Evolutionary conservation across 2,329 filamentous ascomycete genomes (phyloP), one percentile per base, ranked within the genome.

Genomic region (Phyllosticta capitalensis): DNA sequence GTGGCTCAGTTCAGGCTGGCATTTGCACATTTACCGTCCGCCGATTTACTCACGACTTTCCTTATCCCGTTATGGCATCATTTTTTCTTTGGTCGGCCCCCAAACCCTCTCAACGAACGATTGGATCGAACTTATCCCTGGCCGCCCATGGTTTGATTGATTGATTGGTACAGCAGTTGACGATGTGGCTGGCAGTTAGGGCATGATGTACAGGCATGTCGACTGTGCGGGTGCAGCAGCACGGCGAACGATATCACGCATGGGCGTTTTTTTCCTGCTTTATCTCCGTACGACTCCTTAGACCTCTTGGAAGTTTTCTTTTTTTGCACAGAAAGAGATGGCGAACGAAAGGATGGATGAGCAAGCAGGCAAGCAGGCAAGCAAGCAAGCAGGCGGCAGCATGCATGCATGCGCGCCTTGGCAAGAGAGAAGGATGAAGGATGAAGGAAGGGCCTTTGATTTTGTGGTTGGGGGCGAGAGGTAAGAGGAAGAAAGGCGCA

Each of bases 81-180:
- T 99, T 94, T 67, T 92, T 89, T 64, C 89, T 88, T 1, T 92
- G 87, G 28, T 95, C 6, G 17, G 38, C 38, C 17, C 14, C 38
- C 38, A 45, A 45, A 45, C 38, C 14, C 14, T 45, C 38, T 45
- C 38, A 45, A 45, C 38, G 38, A n/a, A 45, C 17, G 38, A 45
- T 45, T 45, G 38, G 17, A 45, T 45, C 14, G 38, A 45, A 45
- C 7, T 45, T 45, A n/a, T n/a, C 38, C 17, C 38, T n/a, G 24
- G 24, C 24, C 3, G 24, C 17, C 38, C 30, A 38, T 38, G 38
- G 38, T 45, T n/a, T 45, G 17, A 45, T n/a, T 45, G 14, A n/a
- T 45, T 45, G 83, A 59, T 83, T 82, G 67, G 88, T 84, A 78
- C 97, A 99, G 71, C 96, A 91, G 76, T 96, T 91, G 64, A 97